Conservation (phyloP, 192 early-diverging fungal species). For the Kickxella alabastrina region DNA sequence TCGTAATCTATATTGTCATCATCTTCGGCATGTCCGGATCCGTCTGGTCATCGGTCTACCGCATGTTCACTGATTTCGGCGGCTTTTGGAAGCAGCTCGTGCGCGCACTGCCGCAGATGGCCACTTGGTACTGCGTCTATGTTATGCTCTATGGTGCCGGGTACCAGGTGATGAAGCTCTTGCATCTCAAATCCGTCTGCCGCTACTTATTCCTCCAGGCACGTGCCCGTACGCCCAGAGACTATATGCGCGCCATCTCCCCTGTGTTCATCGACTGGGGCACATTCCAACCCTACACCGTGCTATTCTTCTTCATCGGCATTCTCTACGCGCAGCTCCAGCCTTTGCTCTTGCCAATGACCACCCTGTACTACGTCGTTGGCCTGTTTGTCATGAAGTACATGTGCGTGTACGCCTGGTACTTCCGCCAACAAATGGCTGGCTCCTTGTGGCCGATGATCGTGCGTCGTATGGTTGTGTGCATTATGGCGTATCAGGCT, state of each 20-base stretch:
- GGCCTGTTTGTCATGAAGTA: slow-evolving; percentile 70
- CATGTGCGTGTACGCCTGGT: slow-evolving; percentile 73
- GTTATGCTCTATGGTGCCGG: slow-evolving; percentile 69
- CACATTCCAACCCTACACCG: slow-evolving; percentile 61
- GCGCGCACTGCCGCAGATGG: slow-evolving; percentile 60
- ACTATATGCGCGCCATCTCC: slow-evolving; percentile 66
- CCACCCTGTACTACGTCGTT: slow-evolving; percentile 60
- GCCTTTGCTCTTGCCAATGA: slow-evolving; percentile 69
- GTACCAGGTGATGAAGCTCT: slow-evolving; percentile 61
- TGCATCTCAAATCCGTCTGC: slow-evolving; percentile 62
- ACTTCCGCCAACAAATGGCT: slow-evolving; percentile 66
- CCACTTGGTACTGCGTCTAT: slow-evolving; percentile 76
- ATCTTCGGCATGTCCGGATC: slow-evolving; percentile 69
- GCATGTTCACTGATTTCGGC: slow-evolving; percentile 63
- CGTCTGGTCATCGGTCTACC: slow-evolving; percentile 57
- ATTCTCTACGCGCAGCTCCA: slow-evolving; percentile 72
- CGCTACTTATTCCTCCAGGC: slow-evolving; percentile 42
- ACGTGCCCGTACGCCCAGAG: slow-evolving; percentile 61
- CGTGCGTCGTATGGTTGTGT: slow-evolving; percentile 60
- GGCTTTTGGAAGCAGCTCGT: slow-evolving; percentile 61
- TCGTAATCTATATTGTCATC: slow-evolving; percentile 70
- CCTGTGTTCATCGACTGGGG: slow-evolving; percentile 69
- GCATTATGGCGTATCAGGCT: slow-evolving; percentile 62
- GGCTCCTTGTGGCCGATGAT: slow-evolving; percentile 71
- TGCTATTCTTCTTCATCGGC: slow-evolving; percentile 69